Evolutionary conservation across 176 grass and related monocot genomes (phyloP).

Genomic region (Lolium multiflorum): DNA sequence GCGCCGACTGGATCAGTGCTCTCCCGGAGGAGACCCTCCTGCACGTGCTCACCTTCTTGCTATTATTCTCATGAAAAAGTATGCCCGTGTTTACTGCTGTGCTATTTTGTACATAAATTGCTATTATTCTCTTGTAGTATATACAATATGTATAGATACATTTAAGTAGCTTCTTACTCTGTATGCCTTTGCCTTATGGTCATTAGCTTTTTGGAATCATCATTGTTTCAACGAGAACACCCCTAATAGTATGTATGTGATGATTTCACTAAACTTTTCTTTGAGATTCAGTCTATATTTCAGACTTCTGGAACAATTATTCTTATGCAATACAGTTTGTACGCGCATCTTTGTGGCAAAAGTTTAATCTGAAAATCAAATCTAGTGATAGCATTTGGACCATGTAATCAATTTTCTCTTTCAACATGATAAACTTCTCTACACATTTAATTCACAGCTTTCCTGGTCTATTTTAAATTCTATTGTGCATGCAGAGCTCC

Average conservation of each 20-base stretch:
- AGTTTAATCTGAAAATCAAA: not conserved
- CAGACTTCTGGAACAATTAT: not conserved
- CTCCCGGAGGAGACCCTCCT: not conserved
- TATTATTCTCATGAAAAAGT: not conserved
- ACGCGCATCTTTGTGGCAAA: not conserved
- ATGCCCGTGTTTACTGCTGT: not conserved
- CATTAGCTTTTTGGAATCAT: not conserved
- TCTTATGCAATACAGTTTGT: not conserved
- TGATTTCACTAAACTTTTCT: not conserved
- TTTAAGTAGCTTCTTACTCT: slow-evolving; percentile 1
- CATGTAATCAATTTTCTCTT: not conserved
- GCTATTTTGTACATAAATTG: not conserved
- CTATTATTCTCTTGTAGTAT: not conserved
- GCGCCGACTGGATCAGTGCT: not conserved
- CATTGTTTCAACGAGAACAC: slow-evolving; percentile 4
- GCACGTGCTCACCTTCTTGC: not conserved
- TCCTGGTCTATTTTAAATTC: no score
- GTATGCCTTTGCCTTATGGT: not conserved
- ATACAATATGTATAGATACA: not conserved
- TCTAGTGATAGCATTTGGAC: not conserved
- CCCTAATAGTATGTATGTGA: not conserved
- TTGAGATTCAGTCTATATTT: not conserved
- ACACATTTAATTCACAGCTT: no score
- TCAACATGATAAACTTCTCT: no score
- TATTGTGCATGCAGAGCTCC: no score